These are phyloP conservation scores for Melastoma malabathricum DNA, from an alignment of 345 rosid species.

Conservation along the genomic window DNA sequence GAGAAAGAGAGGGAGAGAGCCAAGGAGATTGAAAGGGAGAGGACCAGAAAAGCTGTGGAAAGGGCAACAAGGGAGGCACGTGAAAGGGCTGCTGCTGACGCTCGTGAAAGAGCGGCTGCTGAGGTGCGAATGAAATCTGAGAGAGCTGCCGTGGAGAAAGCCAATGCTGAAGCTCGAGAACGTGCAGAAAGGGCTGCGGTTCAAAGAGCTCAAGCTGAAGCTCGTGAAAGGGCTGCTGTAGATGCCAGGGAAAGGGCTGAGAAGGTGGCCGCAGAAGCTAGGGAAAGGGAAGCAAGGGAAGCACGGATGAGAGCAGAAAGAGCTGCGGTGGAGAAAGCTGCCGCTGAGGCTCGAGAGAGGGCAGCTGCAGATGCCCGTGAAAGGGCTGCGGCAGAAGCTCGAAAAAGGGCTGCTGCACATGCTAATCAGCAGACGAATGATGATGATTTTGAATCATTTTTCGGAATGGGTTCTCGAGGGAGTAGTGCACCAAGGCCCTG, in stretches of 20 bases:
- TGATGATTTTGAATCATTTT: conserved; percentile 79
- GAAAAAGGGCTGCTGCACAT: conserved; percentile 45
- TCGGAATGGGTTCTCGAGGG: conserved; percentile 48
- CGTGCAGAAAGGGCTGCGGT: conserved; percentile 91
- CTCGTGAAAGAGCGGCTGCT: conserved; percentile 66
- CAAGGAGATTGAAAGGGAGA: conserved; percentile 56
- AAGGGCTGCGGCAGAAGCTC: conserved; percentile 54
- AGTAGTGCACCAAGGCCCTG: conserved; percentile 85
- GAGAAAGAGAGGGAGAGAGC: conserved; percentile 57
- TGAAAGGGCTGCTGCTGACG: conserved; percentile 91
- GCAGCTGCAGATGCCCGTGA: conserved; percentile 69
- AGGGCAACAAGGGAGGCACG: conserved; percentile 81
- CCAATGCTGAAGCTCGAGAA: conserved; percentile 59
- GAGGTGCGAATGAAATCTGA: conserved; percentile 79
- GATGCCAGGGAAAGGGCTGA: conserved; percentile 82
- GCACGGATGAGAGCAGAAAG: conserved; percentile 51
- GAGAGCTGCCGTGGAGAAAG: conserved; percentile 81
- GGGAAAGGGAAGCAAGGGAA: conserved; percentile 36
- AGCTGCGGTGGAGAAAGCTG: conserved; percentile 59
- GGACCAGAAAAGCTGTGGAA: conserved; percentile 86
- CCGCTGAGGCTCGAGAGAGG: conserved; percentile 38
- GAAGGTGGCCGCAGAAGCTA: conserved; percentile 84
- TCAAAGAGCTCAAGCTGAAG: conserved; percentile 91
- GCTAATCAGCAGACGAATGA: conserved; percentile 43
- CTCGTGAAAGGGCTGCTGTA: conserved; percentile 88